These are phyloP conservation scores for Apiotrichum montevideense DNA, from an alignment of 1,284 basidiomycete genomes.

Conservation along the genomic window DNA sequence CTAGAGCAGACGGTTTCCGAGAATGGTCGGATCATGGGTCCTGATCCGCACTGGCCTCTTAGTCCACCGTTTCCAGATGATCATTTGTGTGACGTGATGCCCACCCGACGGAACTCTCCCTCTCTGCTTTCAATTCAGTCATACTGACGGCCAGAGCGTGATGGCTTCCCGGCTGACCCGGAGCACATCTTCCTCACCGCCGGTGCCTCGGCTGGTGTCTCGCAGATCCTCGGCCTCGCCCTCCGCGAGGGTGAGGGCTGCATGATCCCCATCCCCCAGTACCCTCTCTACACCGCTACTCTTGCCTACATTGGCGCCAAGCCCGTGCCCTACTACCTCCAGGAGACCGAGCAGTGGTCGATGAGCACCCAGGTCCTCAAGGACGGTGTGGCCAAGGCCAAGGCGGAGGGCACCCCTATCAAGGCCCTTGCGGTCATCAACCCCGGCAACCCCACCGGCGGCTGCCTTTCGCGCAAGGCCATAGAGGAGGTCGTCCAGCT, in stretches of 20 bases:
- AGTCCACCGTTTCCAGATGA: too few species aligned
- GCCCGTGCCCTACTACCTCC: slow-evolving; percentile 83
- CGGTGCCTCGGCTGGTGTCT: slow-evolving; percentile 88
- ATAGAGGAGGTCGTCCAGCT: slow-evolving; percentile 69
- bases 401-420: slow-evolving; percentile 58
- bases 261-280: slow-evolving; percentile 92
- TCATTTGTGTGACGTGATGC: too few species aligned
- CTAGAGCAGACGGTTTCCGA: too few species aligned
- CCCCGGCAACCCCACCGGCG: slow-evolving; percentile 91
- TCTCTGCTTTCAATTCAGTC: too few species aligned
- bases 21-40: too few species aligned
- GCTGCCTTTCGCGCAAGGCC: slow-evolving; percentile 63
- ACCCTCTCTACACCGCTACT: slow-evolving; percentile 92
- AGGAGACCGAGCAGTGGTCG: slow-evolving; percentile 76
- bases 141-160: slow-evolving; percentile 58
- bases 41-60: too few species aligned
- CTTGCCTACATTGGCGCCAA: slow-evolving; percentile 76
- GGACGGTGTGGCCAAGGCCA: slow-evolving; percentile 62
- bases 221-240: slow-evolving; percentile 61
- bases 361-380: slow-evolving; percentile 70
- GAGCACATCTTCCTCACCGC: slow-evolving; percentile 88
- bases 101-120: too few species aligned
- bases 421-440: slow-evolving; percentile 91
- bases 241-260: slow-evolving; percentile 43
- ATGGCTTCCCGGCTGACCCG: slow-evolving; percentile 77